Evolutionary conservation across 805 yeast species (phyloP), one percentile per base, ranked within the genome.

Genomic region (Saccharomycopsis sp.): DNA sequence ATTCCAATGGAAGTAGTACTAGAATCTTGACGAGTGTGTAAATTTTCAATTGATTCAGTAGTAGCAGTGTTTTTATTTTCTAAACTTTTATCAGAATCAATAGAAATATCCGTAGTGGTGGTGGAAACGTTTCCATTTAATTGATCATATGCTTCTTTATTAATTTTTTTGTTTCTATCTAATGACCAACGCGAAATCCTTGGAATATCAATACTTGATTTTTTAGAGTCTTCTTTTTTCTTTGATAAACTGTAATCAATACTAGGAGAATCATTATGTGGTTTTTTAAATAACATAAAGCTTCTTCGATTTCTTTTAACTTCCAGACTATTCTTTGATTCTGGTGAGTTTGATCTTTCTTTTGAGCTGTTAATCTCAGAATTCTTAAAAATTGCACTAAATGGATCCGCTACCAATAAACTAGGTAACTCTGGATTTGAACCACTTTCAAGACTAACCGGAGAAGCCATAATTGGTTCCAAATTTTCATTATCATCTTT

Each of bases 1-100:
- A 41, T 40, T 5, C 45, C 45, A 19, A 41, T 21, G 9, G 45
- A 41, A n/a, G n/a, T n/a, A 14, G 38, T 28, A 15, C 15, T 19
- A 3, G 45, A 41, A 10, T 33, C 17, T 37, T 41, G 41, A 15
- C 34, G 28, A 5, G 19, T 12, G 29, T 41, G 45, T 8, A 23
- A 23, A 8, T 6, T 8, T 23, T 23, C 26, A 23, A 23, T 23
- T 8, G 26, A 23, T 23, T 6, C 10, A n/a, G n/a, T n/a, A n/a
- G n/a, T n/a, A n/a, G n/a, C n/a, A n/a, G n/a, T n/a, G n/a, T n/a
- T n/a, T 23, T 23, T 23, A 10, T 23, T 23, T 10, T 17, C 17
- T 13, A 2, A 10, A 21, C 5, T 18, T 23, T 23, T 23, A 23
- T 23, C 10, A 10, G 6, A 8, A 23, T 23, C 26, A 23, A 8